A percentile compares a stretch with the other conserved stretches of the same genome.
Evolutionary conservation across 495 filamentous ascomycete genomes (phyloP).

Genomic region (Parathielavia hyrcaniae): DNA sequence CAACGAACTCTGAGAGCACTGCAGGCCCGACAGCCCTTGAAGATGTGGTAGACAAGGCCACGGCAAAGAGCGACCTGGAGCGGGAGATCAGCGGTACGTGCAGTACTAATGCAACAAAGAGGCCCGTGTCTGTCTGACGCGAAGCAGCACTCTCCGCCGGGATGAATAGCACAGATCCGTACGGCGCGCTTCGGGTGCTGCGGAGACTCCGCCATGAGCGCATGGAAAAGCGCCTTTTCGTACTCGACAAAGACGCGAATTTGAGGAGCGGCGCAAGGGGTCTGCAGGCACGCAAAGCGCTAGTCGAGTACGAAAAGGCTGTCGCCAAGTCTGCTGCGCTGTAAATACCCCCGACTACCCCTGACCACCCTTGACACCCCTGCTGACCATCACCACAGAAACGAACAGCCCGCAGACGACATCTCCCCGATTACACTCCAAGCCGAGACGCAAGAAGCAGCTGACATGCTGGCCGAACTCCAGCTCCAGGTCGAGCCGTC

Average conservation of each 20-base stretch:
- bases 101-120: slow-evolving; percentile 43
- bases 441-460: slow-evolving; percentile 56
- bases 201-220: slow-evolving; percentile 55
- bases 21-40: slow-evolving; percentile 51
- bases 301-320: slow-evolving; percentile 58
- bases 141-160: slow-evolving; percentile 32
- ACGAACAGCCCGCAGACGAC: slow-evolving; percentile 47
- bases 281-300: slow-evolving; percentile 61
- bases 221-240: slow-evolving; percentile 54
- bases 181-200: slow-evolving; percentile 53
- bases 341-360: slow-evolving; percentile 34
- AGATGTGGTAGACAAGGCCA: slow-evolving; percentile 61
- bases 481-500: slow-evolving; percentile 53
- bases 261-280: slow-evolving; percentile 67
- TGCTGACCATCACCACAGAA: slow-evolving; percentile 32
- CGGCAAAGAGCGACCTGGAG: slow-evolving; percentile 51
- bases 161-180: slow-evolving; percentile 41
- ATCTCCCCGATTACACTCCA: slow-evolving; percentile 50
- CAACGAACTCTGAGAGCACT: slow-evolving; percentile 3
- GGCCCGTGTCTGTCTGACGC: slow-evolving; percentile 2
- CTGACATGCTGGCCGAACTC: slow-evolving; percentile 55
- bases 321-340: slow-evolving; percentile 49
- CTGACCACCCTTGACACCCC: not conserved
- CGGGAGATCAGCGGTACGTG: slow-evolving; percentile 52
- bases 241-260: slow-evolving; percentile 64